Evolutionary conservation across 2,329 filamentous ascomycete genomes (phyloP).

Genomic region (Lachnellula subtilissima): DNA sequence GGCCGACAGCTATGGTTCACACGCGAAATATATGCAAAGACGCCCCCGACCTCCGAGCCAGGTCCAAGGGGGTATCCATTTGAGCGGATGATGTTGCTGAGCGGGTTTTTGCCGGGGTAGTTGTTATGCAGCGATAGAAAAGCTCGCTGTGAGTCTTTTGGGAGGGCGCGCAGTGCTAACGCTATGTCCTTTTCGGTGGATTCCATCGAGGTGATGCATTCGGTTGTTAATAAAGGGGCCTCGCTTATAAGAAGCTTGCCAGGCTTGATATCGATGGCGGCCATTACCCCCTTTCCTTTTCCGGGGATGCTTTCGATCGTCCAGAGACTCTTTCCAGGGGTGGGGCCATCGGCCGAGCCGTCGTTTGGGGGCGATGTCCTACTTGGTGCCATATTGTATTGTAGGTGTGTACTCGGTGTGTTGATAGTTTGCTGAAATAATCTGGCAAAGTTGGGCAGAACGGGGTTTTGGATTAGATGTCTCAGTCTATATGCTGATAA

Average conservation of each 20-base stretch:
- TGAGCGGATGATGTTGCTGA: slow-evolving; percentile 6
- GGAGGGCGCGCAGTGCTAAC: slow-evolving; percentile 13
- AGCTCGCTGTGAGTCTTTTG: slow-evolving; percentile 18
- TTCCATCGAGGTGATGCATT: slow-evolving; percentile 16
- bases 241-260: slow-evolving; percentile 30
- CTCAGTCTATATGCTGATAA: slow-evolving; percentile 5
- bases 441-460: not conserved
- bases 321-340: slow-evolving; percentile 12
- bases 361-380: not conserved
- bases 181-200: slow-evolving; percentile 23
- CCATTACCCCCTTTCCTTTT: slow-evolving; percentile 28
- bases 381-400: slow-evolving; percentile 9
- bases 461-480: not conserved
- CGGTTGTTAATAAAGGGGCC: slow-evolving; percentile 26
- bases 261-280: slow-evolving; percentile 18
- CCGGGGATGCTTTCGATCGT: slow-evolving; percentile 20
- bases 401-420: not conserved
- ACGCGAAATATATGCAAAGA: slow-evolving; percentile 32
- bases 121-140: slow-evolving; percentile 14
- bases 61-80: slow-evolving; percentile 9
- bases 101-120: slow-evolving; percentile 2
- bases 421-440: not conserved
- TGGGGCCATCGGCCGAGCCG: not conserved
- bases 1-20: slow-evolving; percentile 35
- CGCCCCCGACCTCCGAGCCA: slow-evolving; percentile 29